Percentiles rank a stretch among this genome's conserved stretches.
These are phyloP conservation scores for Catenaria anguillulae DNA, from an alignment of 371 early-diverging fungal species.

Conservation along the genomic window DNA sequence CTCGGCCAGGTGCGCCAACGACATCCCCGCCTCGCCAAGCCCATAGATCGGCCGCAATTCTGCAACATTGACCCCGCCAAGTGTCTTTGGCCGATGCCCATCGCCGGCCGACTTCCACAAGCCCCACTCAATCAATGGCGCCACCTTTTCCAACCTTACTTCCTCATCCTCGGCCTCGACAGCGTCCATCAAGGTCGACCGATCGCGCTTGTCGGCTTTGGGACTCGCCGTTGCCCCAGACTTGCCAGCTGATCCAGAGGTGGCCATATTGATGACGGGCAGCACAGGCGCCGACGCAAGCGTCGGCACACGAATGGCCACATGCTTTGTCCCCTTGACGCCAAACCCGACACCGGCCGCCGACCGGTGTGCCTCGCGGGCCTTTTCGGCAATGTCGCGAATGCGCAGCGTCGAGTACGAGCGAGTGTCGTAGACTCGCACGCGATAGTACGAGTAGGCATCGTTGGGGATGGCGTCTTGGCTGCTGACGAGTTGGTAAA, in stretches of 20 bases:
- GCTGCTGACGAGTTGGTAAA: background rate
- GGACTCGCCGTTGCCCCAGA: background rate
- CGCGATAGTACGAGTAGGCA: constrained; percentile 1
- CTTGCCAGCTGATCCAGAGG: background rate
- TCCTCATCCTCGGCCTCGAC: background rate
- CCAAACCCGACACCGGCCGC: background rate
- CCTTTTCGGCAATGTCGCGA: background rate
- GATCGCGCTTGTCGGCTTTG: no score
- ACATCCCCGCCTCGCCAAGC: background rate
- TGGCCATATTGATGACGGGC: background rate
- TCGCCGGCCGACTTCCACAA: constrained; percentile 1
- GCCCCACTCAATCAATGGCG: constrained; percentile 6
- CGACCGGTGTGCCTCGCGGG: background rate
- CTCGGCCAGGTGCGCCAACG: no score
- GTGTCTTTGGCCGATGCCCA: background rate
- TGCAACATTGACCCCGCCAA: background rate
- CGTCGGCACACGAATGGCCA: background rate
- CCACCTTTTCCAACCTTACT: constrained; percentile 3
- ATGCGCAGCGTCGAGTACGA: background rate
- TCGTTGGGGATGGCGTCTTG: background rate
- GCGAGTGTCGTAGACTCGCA: constrained; percentile 1
- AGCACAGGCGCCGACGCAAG: background rate
- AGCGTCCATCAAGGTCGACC: background rate
- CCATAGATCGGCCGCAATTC: background rate
- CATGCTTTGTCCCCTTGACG: constrained; percentile 6